Evolutionary conservation across 768 basidiomycete genomes (phyloP).

Genomic region (Tricholoma terreum): DNA sequence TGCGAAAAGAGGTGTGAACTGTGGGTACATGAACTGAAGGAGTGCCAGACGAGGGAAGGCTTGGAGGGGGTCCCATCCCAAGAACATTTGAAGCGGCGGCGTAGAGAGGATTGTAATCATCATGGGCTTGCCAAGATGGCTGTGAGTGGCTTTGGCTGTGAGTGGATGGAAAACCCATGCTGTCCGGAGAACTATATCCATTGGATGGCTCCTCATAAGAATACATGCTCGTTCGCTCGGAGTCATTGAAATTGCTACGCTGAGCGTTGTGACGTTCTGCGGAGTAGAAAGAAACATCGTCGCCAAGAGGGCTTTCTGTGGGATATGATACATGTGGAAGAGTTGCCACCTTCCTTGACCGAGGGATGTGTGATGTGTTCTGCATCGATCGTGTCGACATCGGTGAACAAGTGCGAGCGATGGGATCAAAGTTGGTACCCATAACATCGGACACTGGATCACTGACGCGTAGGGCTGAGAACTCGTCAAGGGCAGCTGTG

Average conservation of each 20-base stretch:
- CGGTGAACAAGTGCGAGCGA: slow-evolving; percentile 55
- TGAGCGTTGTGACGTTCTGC: slow-evolving; percentile 31
- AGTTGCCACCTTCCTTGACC: slow-evolving; percentile 40
- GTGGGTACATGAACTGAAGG: slow-evolving; percentile 21
- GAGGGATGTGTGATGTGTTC: slow-evolving; percentile 21
- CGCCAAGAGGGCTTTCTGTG: slow-evolving; percentile 11
- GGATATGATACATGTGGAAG: slow-evolving; percentile 27
- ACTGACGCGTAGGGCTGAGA: slow-evolving; percentile 52
- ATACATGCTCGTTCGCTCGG: slow-evolving; percentile 34
- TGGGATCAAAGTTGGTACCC: slow-evolving; percentile 37
- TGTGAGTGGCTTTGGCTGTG: slow-evolving; percentile 16
- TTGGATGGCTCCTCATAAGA: slow-evolving; percentile 36
- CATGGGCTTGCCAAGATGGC: slow-evolving; percentile 26
- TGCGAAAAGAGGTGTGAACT: slow-evolving; percentile 13
- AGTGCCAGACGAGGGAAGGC: slow-evolving; percentile 22
- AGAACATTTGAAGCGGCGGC: slow-evolving; percentile 78
- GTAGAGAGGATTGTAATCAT: slow-evolving; percentile 59
- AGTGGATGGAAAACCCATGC: slow-evolving; percentile 21
- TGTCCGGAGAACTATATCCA: slow-evolving; percentile 25
- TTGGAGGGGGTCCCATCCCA: slow-evolving; percentile 68
- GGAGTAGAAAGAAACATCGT: slow-evolving; percentile 27
- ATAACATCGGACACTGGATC: slow-evolving; percentile 35
- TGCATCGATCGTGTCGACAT: slow-evolving; percentile 45
- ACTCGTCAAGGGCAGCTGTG: slow-evolving; percentile 44
- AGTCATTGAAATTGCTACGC: slow-evolving; percentile 30